phyloP scores from a whole-genome alignment of 2,329 filamentous ascomycete species.

The Sporothrix variecibatus region DNA sequence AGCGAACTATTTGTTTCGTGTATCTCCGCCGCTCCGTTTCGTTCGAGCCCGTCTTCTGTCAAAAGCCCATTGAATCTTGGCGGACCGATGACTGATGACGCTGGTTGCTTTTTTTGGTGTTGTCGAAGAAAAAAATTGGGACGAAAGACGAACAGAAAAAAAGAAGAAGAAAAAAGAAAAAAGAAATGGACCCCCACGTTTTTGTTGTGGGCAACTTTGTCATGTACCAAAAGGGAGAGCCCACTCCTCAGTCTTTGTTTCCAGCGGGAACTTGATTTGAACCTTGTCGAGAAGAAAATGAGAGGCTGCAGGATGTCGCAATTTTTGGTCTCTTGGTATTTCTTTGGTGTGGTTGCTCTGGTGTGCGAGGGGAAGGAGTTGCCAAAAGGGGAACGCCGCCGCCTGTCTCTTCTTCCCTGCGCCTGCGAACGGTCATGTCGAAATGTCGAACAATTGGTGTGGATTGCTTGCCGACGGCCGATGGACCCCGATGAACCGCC shows the following conservation, averaged over 20 bases:
- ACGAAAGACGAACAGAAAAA: not conserved
- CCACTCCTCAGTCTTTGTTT: not conserved
- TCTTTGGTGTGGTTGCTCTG: not conserved
- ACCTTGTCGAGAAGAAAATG: not conserved
- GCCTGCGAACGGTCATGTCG: not conserved
- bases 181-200: constrained; percentile 1
- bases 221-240: not conserved
- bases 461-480: not conserved
- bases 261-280: not conserved
- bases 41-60: not conserved
- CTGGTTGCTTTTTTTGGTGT: not conserved
- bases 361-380: not conserved
- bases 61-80: not conserved
- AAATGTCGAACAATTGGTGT: not conserved
- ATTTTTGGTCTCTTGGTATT: not conserved
- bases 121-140: not conserved
- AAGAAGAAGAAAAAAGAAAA: not conserved
- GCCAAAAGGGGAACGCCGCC: constrained; percentile 3
- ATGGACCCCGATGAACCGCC: constrained; percentile 6
- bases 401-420: not conserved
- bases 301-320: not conserved
- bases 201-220: not conserved
- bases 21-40: not conserved
- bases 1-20: not conserved
- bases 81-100: not conserved